phyloP scores from a whole-genome alignment of 441 rosid species.

The Gossypium schwendimanii region DNA sequence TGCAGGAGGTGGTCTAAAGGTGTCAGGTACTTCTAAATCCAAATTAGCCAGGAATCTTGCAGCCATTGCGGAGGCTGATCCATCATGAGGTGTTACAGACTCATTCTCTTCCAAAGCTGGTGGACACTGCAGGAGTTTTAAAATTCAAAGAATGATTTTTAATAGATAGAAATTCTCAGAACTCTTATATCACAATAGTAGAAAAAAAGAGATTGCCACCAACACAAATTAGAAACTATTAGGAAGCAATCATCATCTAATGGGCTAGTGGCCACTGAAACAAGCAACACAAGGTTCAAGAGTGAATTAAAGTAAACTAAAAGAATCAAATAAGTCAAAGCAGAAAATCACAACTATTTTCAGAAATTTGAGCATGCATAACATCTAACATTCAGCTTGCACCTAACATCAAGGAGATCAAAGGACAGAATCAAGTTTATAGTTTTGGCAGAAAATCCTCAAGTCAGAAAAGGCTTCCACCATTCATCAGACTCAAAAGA shows the following conservation, averaged over 20 bases:
- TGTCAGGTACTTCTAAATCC: slow-evolving; percentile 49
- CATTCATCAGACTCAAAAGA: not conserved
- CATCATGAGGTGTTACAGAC: slow-evolving; percentile 31
- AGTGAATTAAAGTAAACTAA: not conserved
- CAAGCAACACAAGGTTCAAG: not conserved
- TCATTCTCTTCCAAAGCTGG: slow-evolving; percentile 40
- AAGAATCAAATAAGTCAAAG: not conserved
- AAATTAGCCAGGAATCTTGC: slow-evolving; percentile 45
- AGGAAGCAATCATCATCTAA: not conserved
- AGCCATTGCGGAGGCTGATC: slow-evolving; percentile 31
- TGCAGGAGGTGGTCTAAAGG: slow-evolving; percentile 46
- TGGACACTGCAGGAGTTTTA: slow-evolving; percentile 37
- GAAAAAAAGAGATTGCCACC: slow-evolving; percentile 2
- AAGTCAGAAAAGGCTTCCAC: not conserved
- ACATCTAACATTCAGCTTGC: not conserved
- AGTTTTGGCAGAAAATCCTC: not conserved
- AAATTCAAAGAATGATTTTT: slow-evolving; percentile 16
- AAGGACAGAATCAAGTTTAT: not conserved
- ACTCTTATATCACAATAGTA: not conserved
- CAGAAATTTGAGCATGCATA: not conserved
- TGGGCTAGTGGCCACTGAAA: not conserved
- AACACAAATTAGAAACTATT: not conserved
- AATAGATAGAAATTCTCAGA: not conserved
- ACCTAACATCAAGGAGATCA: not conserved
- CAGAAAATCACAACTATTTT: not conserved